These are phyloP conservation scores for Talaromyces albobiverticillius DNA, from an alignment of 2,329 filamentous ascomycete species.

Conservation along the genomic window DNA sequence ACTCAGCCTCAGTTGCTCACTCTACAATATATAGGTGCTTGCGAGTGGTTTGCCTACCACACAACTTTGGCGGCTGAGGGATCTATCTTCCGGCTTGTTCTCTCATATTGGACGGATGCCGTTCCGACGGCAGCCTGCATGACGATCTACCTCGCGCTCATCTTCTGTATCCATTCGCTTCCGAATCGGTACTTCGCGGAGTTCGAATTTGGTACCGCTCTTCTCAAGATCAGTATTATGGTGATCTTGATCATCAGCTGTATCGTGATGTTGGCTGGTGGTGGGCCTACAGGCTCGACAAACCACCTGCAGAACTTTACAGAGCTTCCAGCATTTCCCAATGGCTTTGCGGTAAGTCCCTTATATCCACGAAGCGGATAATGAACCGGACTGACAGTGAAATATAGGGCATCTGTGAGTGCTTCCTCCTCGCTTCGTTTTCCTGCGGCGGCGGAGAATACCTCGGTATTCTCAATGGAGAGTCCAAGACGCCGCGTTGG, in stretches of 20 bases:
- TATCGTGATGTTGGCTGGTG: constrained; percentile 32
- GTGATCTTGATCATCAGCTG: constrained; percentile 40
- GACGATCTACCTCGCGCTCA: too few relatives aligned
- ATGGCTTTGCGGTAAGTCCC: neutral
- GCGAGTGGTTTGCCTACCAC: neutral
- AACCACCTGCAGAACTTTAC: neutral
- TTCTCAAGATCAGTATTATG: constrained; percentile 23
- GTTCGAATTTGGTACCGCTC: constrained; percentile 36
- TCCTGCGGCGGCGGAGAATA: constrained; percentile 26
- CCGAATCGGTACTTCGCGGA: constrained; percentile 29
- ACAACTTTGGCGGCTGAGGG: constrained; percentile 24
- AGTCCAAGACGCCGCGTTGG: neutral
- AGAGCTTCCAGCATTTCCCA: neutral
- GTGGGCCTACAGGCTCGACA: constrained; percentile 25
- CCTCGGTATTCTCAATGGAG: constrained; percentile 25
- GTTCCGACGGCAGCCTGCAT: constrained; percentile 23
- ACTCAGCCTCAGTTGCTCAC: too few relatives aligned
- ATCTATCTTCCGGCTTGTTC: constrained; percentile 35
- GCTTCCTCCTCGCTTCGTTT: neutral
- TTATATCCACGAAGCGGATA: too few relatives aligned
- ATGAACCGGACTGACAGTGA: too few relatives aligned
- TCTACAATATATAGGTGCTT: too few relatives aligned
- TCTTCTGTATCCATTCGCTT: neutral
- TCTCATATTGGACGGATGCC: constrained; percentile 34
- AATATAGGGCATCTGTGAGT: neutral